A percentile compares a stretch with the other conserved stretches of the same genome.
Evolutionary conservation across 257 asterid genomes (phyloP).

Genomic region (Echium plantagineum): DNA sequence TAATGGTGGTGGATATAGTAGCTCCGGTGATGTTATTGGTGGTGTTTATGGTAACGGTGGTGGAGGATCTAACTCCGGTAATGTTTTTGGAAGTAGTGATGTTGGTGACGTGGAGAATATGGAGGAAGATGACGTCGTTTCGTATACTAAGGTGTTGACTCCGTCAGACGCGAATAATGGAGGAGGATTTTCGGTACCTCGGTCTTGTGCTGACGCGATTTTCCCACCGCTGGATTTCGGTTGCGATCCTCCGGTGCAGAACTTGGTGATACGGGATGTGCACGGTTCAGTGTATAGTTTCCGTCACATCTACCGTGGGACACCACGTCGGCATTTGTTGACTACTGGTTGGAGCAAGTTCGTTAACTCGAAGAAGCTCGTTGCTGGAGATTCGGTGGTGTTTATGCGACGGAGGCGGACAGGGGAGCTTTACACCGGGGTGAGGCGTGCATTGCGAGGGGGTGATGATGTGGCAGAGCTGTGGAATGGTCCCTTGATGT

Average conservation of each 20-base stretch:
- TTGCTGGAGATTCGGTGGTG: slow-evolving; percentile 46
- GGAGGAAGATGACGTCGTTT: slow-evolving; percentile 20
- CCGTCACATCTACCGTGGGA: slow-evolving; percentile 56
- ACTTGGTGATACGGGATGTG: slow-evolving; percentile 22
- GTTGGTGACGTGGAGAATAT: slow-evolving; percentile 1
- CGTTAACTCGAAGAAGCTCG: slow-evolving; percentile 39
- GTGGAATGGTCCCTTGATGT: slow-evolving; percentile 6
- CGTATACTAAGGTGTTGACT: slow-evolving; percentile 39
- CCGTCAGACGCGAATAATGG: slow-evolving; percentile 64
- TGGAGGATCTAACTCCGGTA: too few relatives aligned
- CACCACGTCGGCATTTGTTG: slow-evolving; percentile 63
- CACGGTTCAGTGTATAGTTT: slow-evolving; percentile 27
- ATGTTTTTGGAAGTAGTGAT: neutral
- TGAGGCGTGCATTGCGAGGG: slow-evolving; percentile 26
- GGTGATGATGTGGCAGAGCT: neutral
- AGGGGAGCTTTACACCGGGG: slow-evolving; percentile 34
- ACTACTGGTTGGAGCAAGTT: slow-evolving; percentile 66
- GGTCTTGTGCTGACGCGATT: slow-evolving; percentile 46
- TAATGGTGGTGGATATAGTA: too few relatives aligned
- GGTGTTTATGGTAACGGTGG: too few relatives aligned
- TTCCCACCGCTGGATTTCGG: slow-evolving; percentile 36
- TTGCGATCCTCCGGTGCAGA: slow-evolving; percentile 47
- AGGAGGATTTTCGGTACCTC: slow-evolving; percentile 59
- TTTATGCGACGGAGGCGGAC: slow-evolving; percentile 26
- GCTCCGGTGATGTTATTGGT: too few relatives aligned